Conservation (phyloP, 2,329 filamentous ascomycete species). For the Alternaria brassicae region DNA sequence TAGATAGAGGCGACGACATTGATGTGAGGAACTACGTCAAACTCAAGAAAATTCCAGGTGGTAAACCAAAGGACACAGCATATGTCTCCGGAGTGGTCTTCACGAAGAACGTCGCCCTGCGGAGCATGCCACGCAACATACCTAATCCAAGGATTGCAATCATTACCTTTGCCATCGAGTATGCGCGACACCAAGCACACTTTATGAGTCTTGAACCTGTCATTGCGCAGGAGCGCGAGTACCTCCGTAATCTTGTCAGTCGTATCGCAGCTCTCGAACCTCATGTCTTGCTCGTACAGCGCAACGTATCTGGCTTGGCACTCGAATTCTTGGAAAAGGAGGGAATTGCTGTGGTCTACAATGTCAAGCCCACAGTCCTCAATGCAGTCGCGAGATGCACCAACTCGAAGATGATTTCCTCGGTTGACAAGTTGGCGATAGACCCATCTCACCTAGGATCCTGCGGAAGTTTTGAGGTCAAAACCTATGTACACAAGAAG, state of each 20-base stretch:
- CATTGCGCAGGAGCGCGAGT: constrained; percentile 95
- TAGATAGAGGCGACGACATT: constrained; percentile 90
- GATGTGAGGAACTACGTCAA: constrained; percentile 98
- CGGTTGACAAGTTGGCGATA: constrained; percentile 88
- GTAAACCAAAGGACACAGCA: constrained; percentile 86
- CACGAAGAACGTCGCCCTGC: constrained; percentile 93
- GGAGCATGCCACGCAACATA: constrained; percentile 93
- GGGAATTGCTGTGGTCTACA: constrained; percentile 91
- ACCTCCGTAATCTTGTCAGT: constrained; percentile 87
- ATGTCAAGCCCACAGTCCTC: constrained; percentile 94
- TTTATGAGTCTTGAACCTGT: constrained; percentile 99
- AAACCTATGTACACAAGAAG: constrained; percentile 87
- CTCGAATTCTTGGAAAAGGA: constrained; percentile 86
- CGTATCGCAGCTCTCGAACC: constrained; percentile 86
- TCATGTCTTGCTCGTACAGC: constrained; percentile 88
- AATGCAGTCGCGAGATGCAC: constrained; percentile 93
- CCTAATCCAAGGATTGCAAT: constrained; percentile 85
- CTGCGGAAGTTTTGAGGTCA: constrained; percentile 90
- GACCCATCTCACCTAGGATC: constrained; percentile 76
- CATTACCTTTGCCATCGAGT: constrained; percentile 94
- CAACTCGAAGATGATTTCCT: constrained; percentile 90
- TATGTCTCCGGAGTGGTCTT: constrained; percentile 98
- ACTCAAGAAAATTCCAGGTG: constrained; percentile 93
- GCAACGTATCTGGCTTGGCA: constrained; percentile 89
- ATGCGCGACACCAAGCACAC: constrained; percentile 88